These are phyloP conservation scores for Trichophyton benhamiae DNA, from an alignment of 2,329 filamentous ascomycete genomes.

Conservation along the genomic window DNA sequence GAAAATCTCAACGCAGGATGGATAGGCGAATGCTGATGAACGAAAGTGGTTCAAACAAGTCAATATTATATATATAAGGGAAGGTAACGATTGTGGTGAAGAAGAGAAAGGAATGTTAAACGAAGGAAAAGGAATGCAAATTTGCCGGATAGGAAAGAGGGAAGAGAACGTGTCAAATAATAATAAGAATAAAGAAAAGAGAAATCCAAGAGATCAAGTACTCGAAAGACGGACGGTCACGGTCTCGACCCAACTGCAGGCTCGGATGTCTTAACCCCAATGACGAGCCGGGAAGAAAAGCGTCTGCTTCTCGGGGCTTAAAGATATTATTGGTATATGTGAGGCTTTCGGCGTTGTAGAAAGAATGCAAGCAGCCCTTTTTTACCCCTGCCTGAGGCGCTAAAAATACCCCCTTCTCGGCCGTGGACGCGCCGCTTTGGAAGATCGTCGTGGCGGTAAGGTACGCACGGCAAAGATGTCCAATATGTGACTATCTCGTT, in stretches of 20 bases:
- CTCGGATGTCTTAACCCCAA: background rate
- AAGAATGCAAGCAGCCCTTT: background rate
- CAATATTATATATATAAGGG: background rate
- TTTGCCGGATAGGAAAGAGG: background rate
- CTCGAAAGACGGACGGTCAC: background rate
- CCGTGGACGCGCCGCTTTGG: background rate
- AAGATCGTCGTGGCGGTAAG: slow-evolving; percentile 2
- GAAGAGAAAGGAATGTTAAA: background rate
- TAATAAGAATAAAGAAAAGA: background rate
- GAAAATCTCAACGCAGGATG: background rate
- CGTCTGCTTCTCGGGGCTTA: background rate
- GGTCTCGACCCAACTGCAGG: background rate
- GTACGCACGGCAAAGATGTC: background rate
- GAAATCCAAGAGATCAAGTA: background rate
- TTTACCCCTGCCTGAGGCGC: background rate
- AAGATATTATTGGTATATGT: background rate
- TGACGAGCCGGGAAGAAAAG: background rate
- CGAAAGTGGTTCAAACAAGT: background rate
- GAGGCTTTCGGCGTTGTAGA: background rate
- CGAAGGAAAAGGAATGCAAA: background rate
- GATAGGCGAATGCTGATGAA: background rate
- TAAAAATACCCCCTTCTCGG: slow-evolving; percentile 2
- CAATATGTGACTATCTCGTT: background rate
- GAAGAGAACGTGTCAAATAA: background rate
- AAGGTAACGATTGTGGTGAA: background rate